These are phyloP conservation scores for Mortierella sp. DNA, from an alignment of 371 early-diverging fungal species.

Conservation along the genomic window DNA sequence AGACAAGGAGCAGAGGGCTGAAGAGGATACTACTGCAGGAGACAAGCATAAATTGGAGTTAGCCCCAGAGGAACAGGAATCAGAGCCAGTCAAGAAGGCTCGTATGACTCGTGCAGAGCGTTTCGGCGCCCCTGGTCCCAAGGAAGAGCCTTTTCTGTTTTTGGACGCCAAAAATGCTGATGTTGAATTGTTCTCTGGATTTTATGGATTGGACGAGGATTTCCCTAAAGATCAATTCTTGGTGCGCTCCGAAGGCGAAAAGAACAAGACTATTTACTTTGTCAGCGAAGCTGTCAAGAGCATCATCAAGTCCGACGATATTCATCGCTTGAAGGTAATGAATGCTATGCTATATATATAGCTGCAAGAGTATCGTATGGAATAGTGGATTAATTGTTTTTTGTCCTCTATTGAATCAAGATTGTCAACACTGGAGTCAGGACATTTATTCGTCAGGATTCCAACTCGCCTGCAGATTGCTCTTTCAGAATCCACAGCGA, in stretches of 20 bases:
- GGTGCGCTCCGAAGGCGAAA: slow-evolving; percentile 80
- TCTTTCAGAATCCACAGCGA: slow-evolving; percentile 85
- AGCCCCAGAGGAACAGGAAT: slow-evolving; percentile 6
- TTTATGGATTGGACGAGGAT: slow-evolving; percentile 75
- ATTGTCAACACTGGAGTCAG: slow-evolving; percentile 93
- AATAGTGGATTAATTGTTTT: not conserved
- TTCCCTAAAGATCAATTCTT: slow-evolving; percentile 89
- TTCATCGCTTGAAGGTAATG: slow-evolving; percentile 73
- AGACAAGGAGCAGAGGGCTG: slow-evolving; percentile 31
- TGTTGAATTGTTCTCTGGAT: slow-evolving; percentile 65
- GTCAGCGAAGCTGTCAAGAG: slow-evolving; percentile 81
- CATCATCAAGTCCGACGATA: slow-evolving; percentile 75
- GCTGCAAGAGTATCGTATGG: no score
- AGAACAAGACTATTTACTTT: slow-evolving; percentile 84
- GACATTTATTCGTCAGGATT: slow-evolving; percentile 82
- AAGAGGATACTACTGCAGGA: slow-evolving; percentile 26
- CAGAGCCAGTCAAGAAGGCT: slow-evolving; percentile 53
- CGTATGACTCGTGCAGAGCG: slow-evolving; percentile 48
- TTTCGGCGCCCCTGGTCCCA: slow-evolving; percentile 66
- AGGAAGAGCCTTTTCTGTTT: slow-evolving; percentile 86
- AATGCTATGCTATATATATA: no score
- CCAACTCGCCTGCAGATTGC: slow-evolving; percentile 65
- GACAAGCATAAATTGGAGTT: slow-evolving; percentile 42
- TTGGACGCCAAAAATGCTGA: slow-evolving; percentile 68
- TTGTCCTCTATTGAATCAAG: slow-evolving; percentile 24